Conservation (phyloP, 495 filamentous ascomycete genomes). For the Glonium stellatum region DNA sequence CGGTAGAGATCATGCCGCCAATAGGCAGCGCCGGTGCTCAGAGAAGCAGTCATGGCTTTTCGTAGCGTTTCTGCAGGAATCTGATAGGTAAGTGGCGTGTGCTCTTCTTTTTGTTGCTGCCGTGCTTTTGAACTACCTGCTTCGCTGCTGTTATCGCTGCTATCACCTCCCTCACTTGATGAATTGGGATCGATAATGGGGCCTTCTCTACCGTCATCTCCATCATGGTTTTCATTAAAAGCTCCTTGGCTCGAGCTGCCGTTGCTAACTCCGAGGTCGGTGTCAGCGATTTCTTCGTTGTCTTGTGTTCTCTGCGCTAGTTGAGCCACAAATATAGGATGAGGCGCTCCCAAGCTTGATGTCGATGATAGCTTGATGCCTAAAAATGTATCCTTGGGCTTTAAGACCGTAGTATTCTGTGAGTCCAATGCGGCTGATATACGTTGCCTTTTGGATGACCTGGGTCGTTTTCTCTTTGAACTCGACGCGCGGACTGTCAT, state of each 20-base stretch:
- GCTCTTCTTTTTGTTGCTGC: slow-evolving; percentile 10
- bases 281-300: neutral
- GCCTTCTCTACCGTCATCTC: neutral
- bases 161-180: neutral
- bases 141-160: neutral
- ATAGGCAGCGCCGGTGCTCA: slow-evolving; percentile 21
- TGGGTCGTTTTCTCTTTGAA: too few species aligned
- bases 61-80: slow-evolving; percentile 20
- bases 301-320: neutral
- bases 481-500: too few species aligned
- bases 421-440: neutral
- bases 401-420: neutral
- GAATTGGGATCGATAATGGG: neutral
- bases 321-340: neutral
- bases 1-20: slow-evolving; percentile 33
- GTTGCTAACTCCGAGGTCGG: neutral
- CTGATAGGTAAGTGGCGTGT: slow-evolving; percentile 23
- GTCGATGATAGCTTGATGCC: slow-evolving; percentile 3
- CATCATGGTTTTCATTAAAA: too few species aligned
- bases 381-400: neutral
- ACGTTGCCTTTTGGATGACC: too few species aligned
- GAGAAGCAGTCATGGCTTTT: slow-evolving; percentile 27
- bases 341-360: neutral
- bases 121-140: slow-evolving; percentile 2
- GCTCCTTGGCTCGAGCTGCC: neutral